A percentile compares a stretch with the other conserved stretches of the same genome.
phyloP scores from a whole-genome alignment of 306 rosid species.

The Corylus americana region DNA sequence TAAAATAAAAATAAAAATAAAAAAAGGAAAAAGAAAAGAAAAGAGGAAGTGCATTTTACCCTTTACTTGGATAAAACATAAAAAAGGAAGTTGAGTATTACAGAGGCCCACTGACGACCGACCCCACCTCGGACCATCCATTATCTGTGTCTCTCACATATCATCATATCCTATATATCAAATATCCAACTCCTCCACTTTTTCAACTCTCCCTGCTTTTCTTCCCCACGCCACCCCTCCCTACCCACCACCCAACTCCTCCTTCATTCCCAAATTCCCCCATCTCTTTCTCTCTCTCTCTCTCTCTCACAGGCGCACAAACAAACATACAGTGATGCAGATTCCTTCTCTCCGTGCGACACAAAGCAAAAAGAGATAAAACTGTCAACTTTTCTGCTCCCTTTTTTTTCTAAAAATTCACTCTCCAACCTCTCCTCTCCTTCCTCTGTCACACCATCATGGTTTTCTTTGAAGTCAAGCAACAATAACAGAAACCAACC shows the following conservation, averaged over 20 bases:
- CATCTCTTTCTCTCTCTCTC: neutral
- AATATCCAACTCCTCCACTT: neutral
- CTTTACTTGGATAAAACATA: no score
- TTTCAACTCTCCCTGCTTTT: neutral
- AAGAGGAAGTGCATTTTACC: no score
- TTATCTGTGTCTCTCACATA: no score
- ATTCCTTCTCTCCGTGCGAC: neutral
- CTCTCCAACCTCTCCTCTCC: neutral
- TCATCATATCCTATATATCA: no score
- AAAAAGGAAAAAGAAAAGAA: no score
- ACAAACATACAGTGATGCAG: neutral
- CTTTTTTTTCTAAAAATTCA: neutral
- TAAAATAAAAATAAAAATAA: no score
- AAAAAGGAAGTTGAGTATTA: no score
- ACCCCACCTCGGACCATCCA: neutral
- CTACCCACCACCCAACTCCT: constrained; percentile 13
- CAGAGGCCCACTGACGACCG: no score
- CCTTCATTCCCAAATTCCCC: constrained; percentile 1
- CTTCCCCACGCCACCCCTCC: neutral
- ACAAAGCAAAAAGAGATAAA: neutral
- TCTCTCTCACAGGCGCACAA: neutral
- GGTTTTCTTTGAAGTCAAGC: constrained; percentile 61
- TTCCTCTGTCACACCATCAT: constrained; percentile 32
- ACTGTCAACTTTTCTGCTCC: neutral
- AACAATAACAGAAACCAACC: constrained; percentile 37